These are phyloP conservation scores for Wickerhamomyces sp. DNA, from an alignment of 1,139 yeast species.

Conservation along the genomic window DNA sequence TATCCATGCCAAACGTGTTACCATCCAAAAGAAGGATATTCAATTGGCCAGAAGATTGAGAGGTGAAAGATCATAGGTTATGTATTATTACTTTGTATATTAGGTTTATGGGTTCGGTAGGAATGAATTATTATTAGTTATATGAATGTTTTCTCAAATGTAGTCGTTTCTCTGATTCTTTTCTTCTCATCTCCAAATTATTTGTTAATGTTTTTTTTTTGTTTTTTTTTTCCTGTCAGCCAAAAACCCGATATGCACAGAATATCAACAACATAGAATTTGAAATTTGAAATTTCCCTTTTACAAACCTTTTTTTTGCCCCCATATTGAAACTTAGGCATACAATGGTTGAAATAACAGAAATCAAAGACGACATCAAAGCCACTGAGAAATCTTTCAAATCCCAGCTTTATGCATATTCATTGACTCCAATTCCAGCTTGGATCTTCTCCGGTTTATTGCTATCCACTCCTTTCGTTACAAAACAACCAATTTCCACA, in stretches of 20 bases:
- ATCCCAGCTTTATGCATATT: constrained; percentile 27
- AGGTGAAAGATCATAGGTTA: constrained; percentile 78
- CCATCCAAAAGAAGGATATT: constrained; percentile 98
- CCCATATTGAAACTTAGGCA: not conserved
- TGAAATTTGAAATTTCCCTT: no score
- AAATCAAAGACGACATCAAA: constrained; percentile 16
- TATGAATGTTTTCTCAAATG: no score
- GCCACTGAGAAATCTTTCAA: constrained; percentile 12
- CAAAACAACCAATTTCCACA: constrained; percentile 20
- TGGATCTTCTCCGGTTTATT: constrained; percentile 39
- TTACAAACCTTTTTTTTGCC: not conserved
- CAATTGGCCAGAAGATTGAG: constrained; percentile 99
- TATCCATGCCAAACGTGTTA: constrained; percentile 98
- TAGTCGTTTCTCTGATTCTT: no score
- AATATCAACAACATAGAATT: no score
- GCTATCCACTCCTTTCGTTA: constrained; percentile 39
- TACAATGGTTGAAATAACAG: constrained; percentile 21
- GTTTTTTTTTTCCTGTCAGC: no score
- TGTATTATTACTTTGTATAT: constrained; percentile 4
- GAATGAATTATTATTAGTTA: not conserved
- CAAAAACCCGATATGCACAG: no score
- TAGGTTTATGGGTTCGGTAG: constrained; percentile 1
- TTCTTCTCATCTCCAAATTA: not conserved
- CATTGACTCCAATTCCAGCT: constrained; percentile 51
- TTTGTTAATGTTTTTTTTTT: no score